Base-by-base conservation (phyloP, 345 rosid genomes). In the Balakata baccata region DNA sequence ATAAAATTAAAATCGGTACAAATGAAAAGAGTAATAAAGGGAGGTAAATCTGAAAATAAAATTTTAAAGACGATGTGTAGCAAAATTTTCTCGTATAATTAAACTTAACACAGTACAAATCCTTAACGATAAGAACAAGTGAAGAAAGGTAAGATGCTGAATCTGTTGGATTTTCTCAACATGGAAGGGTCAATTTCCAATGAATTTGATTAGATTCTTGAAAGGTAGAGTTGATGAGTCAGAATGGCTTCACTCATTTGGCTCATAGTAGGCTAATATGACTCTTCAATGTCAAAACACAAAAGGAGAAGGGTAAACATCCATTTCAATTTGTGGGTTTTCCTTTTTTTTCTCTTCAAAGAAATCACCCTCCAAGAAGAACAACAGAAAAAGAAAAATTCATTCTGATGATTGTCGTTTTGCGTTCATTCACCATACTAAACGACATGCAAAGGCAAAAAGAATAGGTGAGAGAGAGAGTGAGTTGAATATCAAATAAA, bases 321-420 rank as follows among this genome's bases (percentile, higher is more conserved):
- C 57, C 57, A 52, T 52, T 0, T 16, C 11, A 17, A 16, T 16
- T 64, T 69, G 78, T 74, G 79, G 74, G 69, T 63, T 70, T 72
- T 60, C 49, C 11, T 16, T 58, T 29, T 17, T 58, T 23, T 11
- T 59, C 38, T 59, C 11, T 50, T 66, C 68, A 64, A 9, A 67
- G 41, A 74, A 64, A 62, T 76, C 70, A 34, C 71, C 49, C 74
- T 77, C 79, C 9, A 9, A 17, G 37, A 60, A 14, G 11, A 3
- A 8, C 6, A 59, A 25, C 3, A 59, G 8, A 56, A 22, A 56
- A 23, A 23, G 17, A 38, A 63, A 62, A 68, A 78, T 85, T 72
- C 23, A 77, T 83, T 78, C 71, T 47, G 29, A 66, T 59, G 22
- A 29, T 72, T 83, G 88, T 83, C 83, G 53, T 76, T 72, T 76